These are phyloP conservation scores for Neospermospora avenae DNA, from an alignment of 2,329 filamentous ascomycete genomes.

Conservation along the genomic window DNA sequence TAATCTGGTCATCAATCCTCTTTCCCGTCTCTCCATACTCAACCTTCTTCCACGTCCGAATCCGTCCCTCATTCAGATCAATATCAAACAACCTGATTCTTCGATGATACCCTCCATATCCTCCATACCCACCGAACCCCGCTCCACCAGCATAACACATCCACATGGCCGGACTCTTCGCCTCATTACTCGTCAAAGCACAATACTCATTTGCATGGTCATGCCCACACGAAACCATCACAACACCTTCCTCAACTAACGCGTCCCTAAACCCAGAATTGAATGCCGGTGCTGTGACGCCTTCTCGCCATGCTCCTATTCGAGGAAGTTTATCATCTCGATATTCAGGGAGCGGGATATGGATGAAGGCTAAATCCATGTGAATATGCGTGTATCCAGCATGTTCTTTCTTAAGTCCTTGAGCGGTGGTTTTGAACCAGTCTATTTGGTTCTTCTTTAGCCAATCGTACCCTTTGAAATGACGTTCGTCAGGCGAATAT, in stretches of 20 bases:
- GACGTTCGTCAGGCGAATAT: constrained; percentile 84
- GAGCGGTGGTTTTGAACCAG: constrained; percentile 84
- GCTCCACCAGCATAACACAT: constrained; percentile 96
- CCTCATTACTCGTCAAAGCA: constrained; percentile 51
- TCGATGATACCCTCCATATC: constrained; percentile 81
- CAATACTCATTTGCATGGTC: constrained; percentile 99
- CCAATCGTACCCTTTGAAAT: constrained; percentile 96
- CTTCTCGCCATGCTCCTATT: constrained; percentile 75
- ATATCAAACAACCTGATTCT: constrained; percentile 87
- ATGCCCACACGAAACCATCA: constrained; percentile 88
- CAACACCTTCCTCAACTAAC: constrained; percentile 77
- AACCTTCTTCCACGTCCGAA: constrained; percentile 88
- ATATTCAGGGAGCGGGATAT: constrained; percentile 94
- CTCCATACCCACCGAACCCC: constrained; percentile 93
- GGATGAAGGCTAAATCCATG: constrained; percentile 95
- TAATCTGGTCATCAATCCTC: constrained; percentile 61
- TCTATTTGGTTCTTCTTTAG: constrained; percentile 89
- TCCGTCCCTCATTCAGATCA: constrained; percentile 84
- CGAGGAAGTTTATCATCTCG: constrained; percentile 54
- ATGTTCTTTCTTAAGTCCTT: constrained; percentile 72
- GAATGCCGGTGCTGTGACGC: constrained; percentile 80
- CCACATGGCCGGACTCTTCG: constrained; percentile 69
- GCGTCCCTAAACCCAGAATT: constrained; percentile 94
- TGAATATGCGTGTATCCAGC: constrained; percentile 86
- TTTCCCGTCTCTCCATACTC: constrained; percentile 59